Evolutionary conservation across 176 grass and related monocot species (phyloP).

Genomic region (Chloris gayana): DNA sequence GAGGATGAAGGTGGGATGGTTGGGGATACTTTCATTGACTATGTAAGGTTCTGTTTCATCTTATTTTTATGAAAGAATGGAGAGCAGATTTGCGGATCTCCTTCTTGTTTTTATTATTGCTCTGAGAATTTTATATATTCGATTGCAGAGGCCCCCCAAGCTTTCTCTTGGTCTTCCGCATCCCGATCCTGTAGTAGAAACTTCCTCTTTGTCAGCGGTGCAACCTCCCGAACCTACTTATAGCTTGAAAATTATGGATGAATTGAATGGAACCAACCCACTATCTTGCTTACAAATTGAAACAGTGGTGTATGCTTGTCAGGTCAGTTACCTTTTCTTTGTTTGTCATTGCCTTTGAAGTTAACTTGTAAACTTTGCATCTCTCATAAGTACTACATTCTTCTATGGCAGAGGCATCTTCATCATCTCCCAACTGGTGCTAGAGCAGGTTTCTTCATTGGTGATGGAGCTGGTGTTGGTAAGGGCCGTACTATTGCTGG

Average conservation of each 20-base stretch:
- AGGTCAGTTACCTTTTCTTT: slow-evolving; percentile 64
- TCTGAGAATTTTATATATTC: slow-evolving; percentile 11
- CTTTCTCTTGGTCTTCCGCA: slow-evolving; percentile 77
- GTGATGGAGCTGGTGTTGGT: slow-evolving; percentile 99
- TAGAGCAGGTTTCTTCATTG: slow-evolving; percentile 97
- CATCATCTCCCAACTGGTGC: slow-evolving; percentile 83
- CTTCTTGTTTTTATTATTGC: neutral
- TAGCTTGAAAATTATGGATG: slow-evolving; percentile 68
- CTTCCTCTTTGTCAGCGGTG: slow-evolving; percentile 95
- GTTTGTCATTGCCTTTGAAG: slow-evolving; percentile 1
- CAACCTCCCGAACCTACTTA: slow-evolving; percentile 98
- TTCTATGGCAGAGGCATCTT: slow-evolving; percentile 80
- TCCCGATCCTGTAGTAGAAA: slow-evolving; percentile 97
- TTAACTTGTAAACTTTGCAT: slow-evolving; percentile 6
- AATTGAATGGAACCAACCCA: slow-evolving; percentile 67
- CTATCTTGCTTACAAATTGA: slow-evolving; percentile 98
- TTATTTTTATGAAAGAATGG: neutral
- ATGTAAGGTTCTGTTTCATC: slow-evolving; percentile 55
- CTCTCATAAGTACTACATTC: slow-evolving; percentile 43
- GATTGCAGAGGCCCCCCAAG: slow-evolving; percentile 75
- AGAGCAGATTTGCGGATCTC: neutral
- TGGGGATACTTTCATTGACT: slow-evolving; percentile 94
- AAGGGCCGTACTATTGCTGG: slow-evolving; percentile 98
- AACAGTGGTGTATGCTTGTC: slow-evolving; percentile 96
- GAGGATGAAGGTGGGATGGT: slow-evolving; percentile 83